Evolutionary conservation across 352 stramenopile species (phyloP).

Genomic region (Pythium apleroticum): DNA sequence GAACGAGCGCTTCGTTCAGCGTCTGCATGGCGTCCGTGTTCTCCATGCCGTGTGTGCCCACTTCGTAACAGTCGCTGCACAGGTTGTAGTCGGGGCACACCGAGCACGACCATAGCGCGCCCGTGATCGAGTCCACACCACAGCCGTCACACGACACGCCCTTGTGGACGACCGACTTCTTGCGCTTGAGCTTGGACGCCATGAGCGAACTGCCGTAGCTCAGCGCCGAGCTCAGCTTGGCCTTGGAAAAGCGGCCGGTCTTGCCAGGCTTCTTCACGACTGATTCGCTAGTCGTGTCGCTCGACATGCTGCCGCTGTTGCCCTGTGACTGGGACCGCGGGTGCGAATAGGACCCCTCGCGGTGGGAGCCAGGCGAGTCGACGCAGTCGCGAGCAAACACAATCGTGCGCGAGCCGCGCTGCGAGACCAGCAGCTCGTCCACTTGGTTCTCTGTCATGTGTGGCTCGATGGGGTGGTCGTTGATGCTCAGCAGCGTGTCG

Average conservation of each 20-base stretch:
- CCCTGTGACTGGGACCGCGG: conserved; percentile 35
- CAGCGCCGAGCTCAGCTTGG: conserved; percentile 60
- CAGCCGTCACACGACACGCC: conserved; percentile 75
- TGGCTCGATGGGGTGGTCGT: conserved; percentile 54
- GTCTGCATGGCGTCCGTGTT: conserved; percentile 66
- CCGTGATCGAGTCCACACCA: conserved; percentile 64
- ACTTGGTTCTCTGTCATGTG: conserved; percentile 66
- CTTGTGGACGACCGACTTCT: conserved; percentile 62
- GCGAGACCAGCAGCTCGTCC: conserved; percentile 55
- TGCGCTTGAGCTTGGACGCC: conserved; percentile 62
- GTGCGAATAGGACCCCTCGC: background rate
- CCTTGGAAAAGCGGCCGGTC: conserved; percentile 37
- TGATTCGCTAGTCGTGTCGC: background rate
- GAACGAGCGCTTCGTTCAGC: conserved; percentile 68
- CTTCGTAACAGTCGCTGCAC: conserved; percentile 69
- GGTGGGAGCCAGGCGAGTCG: conserved; percentile 29
- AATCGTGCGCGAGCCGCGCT: conserved; percentile 48
- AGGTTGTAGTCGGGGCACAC: conserved; percentile 73
- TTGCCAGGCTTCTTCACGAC: conserved; percentile 35
- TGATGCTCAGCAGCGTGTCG: conserved; percentile 63
- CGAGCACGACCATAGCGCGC: conserved; percentile 67
- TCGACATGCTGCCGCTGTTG: conserved; percentile 6
- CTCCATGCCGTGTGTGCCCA: conserved; percentile 73
- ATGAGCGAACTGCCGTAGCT: conserved; percentile 63
- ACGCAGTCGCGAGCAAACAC: conserved; percentile 51